These are phyloP conservation scores for Ceratobasidium sp. DNA, from an alignment of 1,284 basidiomycete species.

Conservation along the genomic window DNA sequence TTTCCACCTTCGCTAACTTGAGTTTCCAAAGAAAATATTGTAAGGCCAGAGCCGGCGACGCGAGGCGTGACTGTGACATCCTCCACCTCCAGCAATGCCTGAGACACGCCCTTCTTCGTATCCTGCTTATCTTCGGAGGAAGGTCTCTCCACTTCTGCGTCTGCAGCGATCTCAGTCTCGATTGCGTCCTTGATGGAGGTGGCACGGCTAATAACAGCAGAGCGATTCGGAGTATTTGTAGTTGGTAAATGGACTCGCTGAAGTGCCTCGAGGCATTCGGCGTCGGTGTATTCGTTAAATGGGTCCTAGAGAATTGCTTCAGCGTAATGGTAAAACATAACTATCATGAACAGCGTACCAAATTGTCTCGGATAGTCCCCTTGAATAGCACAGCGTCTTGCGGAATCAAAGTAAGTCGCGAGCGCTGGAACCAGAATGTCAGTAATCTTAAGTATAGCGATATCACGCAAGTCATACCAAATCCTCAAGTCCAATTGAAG, in stretches of 20 bases:
- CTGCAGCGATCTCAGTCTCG: background rate
- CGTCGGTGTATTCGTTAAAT: constrained; percentile 84
- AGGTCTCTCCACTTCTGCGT: background rate
- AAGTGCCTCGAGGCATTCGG: constrained; percentile 71
- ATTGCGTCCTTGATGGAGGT: constrained; percentile 18
- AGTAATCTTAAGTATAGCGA: background rate
- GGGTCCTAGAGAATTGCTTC: constrained; percentile 68
- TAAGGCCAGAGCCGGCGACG: constrained; percentile 23
- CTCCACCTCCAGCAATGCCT: background rate
- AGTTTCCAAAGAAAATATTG: constrained; percentile 70
- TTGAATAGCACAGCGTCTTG: constrained; percentile 40
- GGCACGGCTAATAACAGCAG: constrained; percentile 14
- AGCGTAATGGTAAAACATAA: no score
- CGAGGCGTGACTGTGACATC: constrained; percentile 17
- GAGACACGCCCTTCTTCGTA: background rate
- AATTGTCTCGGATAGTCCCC: constrained; percentile 39
- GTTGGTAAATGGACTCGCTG: constrained; percentile 63
- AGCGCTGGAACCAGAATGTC: background rate
- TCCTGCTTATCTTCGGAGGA: background rate
- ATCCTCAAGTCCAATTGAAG: constrained; percentile 82
- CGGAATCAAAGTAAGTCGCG: constrained; percentile 20
- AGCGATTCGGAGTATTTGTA: background rate
- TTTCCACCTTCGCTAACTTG: constrained; percentile 81
- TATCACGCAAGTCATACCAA: constrained; percentile 74
- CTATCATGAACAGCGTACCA: background rate